Base-by-base conservation (phyloP, 768 basidiomycete species). In the Leccinum subgranulosum region DNA sequence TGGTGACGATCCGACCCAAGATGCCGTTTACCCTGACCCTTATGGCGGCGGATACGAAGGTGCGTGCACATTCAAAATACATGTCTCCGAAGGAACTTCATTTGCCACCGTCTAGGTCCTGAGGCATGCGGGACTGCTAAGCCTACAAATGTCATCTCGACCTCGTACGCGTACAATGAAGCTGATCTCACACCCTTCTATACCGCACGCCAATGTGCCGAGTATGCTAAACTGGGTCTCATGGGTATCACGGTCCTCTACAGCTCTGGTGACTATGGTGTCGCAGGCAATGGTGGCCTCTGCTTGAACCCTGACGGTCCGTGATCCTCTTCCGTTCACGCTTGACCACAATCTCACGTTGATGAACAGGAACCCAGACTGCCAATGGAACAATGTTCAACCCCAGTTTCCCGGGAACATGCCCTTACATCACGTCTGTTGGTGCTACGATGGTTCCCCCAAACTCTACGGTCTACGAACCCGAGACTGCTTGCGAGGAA, bases 401-500 rank as follows among this genome's bases (percentile, higher is more conserved):
- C 58, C 79, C 77, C 0, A 60, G 48, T 19, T 80, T 79, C 73
- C 80, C 80, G 1, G 71, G 61, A 21, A 70, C 72, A 3, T 81
- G 81, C 53, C 76, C 80, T 21, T 81, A 69, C 56, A 64, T 81
- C 28, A 80, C 80, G 3, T 69, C 75, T 3, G 71, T 82, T 12
- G 80, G 82, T 25, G 81, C 77, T 8, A 82, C 82, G 3, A 77
- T 77, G 65, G 64, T 81, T 21, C 74, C 75, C 21, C 69, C 73
- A 4, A 69, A 69, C 34, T 53, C 64, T 2, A 72, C 69, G 8
- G 71, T 71, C 19, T 61, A 53, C 3, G 64, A 69, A 0, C 57
- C 55, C 12, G 74, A 74, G 55, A 58, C 54, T 36, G 73, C 70
- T 19, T 74, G 73, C 27, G 64, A 68, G 51, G 59, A 68, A 34